Evolutionary conservation across 2,329 filamentous ascomycete genomes (phyloP).

Genomic region (Aspergillus awamori): DNA sequence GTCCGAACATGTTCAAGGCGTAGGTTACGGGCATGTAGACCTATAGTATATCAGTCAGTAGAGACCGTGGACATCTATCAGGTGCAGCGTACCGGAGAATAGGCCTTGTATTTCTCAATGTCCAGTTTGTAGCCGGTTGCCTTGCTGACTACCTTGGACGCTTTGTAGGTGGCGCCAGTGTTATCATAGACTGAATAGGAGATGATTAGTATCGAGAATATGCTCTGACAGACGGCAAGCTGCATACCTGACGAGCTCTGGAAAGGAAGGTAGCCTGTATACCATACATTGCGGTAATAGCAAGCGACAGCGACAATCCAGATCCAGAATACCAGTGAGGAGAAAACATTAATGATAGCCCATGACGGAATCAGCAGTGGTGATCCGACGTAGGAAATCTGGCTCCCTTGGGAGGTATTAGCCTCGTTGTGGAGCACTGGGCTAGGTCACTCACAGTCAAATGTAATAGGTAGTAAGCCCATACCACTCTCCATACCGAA

Average conservation of each 20-base stretch:
- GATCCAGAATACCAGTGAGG: constrained; percentile 66
- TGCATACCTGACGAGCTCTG: constrained; percentile 30
- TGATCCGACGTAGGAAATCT: constrained; percentile 30
- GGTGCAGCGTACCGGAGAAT: constrained; percentile 60
- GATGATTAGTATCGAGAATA: background rate
- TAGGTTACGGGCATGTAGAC: constrained; percentile 33
- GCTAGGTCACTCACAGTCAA: constrained; percentile 45
- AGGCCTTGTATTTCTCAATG: constrained; percentile 63
- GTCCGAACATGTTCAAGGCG: constrained; percentile 50
- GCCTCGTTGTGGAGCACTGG: constrained; percentile 42
- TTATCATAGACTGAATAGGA: constrained; percentile 64
- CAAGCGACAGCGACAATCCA: constrained; percentile 59
- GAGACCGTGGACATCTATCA: constrained; percentile 58
- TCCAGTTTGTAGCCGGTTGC: constrained; percentile 61
- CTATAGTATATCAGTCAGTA: constrained; percentile 9
- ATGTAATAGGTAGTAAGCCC: constrained; percentile 38
- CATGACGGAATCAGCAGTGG: constrained; percentile 69
- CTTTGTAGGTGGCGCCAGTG: constrained; percentile 64
- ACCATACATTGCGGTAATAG: constrained; percentile 69
- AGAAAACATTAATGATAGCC: constrained; percentile 69
- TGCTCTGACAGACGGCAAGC: too few relatives aligned
- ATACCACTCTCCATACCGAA: constrained; percentile 35
- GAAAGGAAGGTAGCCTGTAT: constrained; percentile 64
- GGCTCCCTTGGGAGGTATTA: constrained; percentile 24
- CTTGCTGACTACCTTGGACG: constrained; percentile 59